Conservation (phyloP, 2,329 filamentous ascomycete genomes). For the Kalmusia sp. region DNA sequence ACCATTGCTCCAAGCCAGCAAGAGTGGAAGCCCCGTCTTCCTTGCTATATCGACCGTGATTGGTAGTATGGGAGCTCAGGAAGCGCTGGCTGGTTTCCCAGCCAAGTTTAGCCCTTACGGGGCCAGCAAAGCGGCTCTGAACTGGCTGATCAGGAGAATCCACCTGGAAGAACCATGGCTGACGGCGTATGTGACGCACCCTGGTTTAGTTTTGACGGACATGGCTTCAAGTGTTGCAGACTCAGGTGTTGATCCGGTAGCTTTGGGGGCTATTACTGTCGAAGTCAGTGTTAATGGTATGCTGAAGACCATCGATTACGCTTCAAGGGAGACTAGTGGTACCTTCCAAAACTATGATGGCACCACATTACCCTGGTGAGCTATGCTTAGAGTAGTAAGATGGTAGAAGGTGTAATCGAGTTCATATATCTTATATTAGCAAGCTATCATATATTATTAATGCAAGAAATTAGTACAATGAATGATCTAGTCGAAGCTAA, state of each 20-base stretch:
- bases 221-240: slow-evolving; percentile 14
- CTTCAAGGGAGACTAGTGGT: slow-evolving; percentile 13
- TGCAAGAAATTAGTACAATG: too few species aligned
- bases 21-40: slow-evolving; percentile 10
- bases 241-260: slow-evolving; percentile 10
- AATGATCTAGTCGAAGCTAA: too few species aligned
- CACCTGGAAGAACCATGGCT: slow-evolving; percentile 17
- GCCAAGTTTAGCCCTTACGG: slow-evolving; percentile 1
- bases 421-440: too few species aligned
- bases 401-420: too few species aligned
- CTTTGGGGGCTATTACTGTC: slow-evolving; percentile 15
- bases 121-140: slow-evolving; percentile 17
- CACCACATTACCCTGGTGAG: neutral
- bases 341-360: slow-evolving; percentile 14
- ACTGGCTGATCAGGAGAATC: slow-evolving; percentile 13
- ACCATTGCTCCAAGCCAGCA: slow-evolving; percentile 41
- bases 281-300: slow-evolving; percentile 18
- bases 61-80: too few species aligned
- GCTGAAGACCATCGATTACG: slow-evolving; percentile 16
- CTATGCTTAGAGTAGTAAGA: too few species aligned
- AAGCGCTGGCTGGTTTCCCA: neutral
- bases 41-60: neutral
- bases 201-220: slow-evolving; percentile 16
- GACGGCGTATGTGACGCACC: slow-evolving; percentile 12
- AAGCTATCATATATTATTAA: too few species aligned